A percentile compares a stretch with the other conserved stretches of the same genome.
These are phyloP conservation scores for Tetracentron sinense DNA, from an alignment of 164 flowering plant genomes.

Conservation along the genomic window DNA sequence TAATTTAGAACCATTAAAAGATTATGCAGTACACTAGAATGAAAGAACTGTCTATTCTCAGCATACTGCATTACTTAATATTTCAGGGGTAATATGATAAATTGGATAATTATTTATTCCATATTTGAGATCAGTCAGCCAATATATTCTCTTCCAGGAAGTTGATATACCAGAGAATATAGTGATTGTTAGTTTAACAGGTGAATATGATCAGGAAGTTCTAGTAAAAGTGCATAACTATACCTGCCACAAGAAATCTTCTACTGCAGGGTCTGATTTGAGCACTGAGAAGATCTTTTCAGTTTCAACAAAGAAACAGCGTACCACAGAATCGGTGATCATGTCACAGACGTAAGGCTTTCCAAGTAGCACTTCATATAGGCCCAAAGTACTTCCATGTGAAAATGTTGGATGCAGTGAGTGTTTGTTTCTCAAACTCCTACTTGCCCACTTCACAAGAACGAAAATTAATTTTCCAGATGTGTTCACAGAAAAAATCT, in stretches of 20 bases:
- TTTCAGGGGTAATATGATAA: background rate
- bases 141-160: background rate
- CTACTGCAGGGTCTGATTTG: constrained; percentile 61
- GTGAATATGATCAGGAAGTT: constrained; percentile 3
- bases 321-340: constrained; percentile 72
- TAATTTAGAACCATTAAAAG: background rate
- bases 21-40: background rate
- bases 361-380: constrained; percentile 73
- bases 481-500: constrained; percentile 2
- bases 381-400: constrained; percentile 90
- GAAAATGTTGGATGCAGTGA: constrained; percentile 81
- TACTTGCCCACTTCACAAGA: constrained; percentile 69
- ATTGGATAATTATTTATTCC: background rate
- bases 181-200: background rate
- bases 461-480: background rate
- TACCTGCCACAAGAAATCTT: constrained; percentile 95
- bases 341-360: constrained; percentile 73
- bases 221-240: constrained; percentile 1
- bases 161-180: background rate
- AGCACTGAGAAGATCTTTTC: constrained; percentile 58
- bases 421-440: constrained; percentile 53
- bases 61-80: background rate
- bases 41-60: background rate
- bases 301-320: constrained; percentile 69
- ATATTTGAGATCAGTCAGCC: no score